Evolutionary conservation across 1,284 basidiomycete species (phyloP).

Genomic region (Moesziomyces antarcticus): DNA sequence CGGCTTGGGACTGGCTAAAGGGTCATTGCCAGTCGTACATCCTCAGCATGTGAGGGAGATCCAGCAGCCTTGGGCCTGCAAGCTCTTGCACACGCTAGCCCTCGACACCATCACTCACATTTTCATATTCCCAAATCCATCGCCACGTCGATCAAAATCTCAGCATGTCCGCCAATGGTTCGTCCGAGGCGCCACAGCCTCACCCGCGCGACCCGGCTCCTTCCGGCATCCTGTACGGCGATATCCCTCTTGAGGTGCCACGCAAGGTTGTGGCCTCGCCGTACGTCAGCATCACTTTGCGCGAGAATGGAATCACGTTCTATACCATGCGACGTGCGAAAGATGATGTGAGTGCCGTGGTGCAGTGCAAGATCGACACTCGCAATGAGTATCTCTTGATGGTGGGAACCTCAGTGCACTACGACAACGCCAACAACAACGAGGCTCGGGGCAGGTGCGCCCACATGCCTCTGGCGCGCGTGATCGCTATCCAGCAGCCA

Average conservation of each 20-base stretch:
- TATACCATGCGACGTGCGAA: background rate
- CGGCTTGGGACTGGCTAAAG: no score
- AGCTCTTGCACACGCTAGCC: no score
- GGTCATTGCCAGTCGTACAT: no score
- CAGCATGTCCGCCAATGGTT: no score
- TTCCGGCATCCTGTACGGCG: background rate
- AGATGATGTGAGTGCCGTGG: background rate
- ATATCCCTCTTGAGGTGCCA: background rate
- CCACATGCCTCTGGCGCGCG: no score
- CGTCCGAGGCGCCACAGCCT: no score
- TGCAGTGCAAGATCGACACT: background rate
- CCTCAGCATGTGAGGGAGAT: no score
- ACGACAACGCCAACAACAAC: background rate
- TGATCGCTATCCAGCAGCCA: background rate
- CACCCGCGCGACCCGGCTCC: background rate
- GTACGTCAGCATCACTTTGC: background rate
- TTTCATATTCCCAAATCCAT: no score
- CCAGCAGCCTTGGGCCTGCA: no score
- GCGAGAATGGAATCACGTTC: background rate
- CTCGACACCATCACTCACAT: no score
- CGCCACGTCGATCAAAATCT: no score
- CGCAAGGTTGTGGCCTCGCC: background rate
- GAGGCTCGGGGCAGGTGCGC: no score
- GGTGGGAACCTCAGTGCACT: background rate
- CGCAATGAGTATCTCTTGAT: background rate